These are phyloP conservation scores for Petunia secreta DNA, from an alignment of 257 asterid genomes.

Conservation along the genomic window DNA sequence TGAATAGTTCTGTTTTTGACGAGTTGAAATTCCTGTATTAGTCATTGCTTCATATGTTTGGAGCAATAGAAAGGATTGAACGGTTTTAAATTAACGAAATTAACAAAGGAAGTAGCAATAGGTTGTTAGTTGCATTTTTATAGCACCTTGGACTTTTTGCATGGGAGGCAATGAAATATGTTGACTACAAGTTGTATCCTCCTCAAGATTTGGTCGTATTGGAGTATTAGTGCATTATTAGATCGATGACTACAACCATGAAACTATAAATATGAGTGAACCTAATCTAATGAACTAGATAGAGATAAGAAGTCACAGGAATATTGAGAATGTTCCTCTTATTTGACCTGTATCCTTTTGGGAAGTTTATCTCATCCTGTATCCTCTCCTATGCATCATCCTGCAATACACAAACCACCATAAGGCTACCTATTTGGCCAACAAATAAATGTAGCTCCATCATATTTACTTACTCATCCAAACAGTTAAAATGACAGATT, in stretches of 20 bases:
- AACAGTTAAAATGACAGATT: neutral
- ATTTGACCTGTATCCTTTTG: neutral
- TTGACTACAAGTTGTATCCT: neutral
- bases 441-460: neutral
- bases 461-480: neutral
- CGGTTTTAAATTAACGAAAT: neutral
- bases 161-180: neutral
- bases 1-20: neutral
- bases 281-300: neutral
- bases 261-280: neutral
- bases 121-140: neutral
- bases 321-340: neutral
- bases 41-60: neutral
- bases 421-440: neutral
- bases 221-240: neutral
- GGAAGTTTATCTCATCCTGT: neutral
- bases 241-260: neutral
- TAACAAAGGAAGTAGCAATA: neutral
- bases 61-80: neutral
- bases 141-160: neutral
- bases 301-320: neutral
- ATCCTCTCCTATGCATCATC: conserved; percentile 9
- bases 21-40: conserved; percentile 3
- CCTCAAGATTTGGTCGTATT: neutral
- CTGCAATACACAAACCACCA: neutral